phyloP scores from a whole-genome alignment of 352 stramenopile genomes.

The Paralagenidium karlingii region DNA sequence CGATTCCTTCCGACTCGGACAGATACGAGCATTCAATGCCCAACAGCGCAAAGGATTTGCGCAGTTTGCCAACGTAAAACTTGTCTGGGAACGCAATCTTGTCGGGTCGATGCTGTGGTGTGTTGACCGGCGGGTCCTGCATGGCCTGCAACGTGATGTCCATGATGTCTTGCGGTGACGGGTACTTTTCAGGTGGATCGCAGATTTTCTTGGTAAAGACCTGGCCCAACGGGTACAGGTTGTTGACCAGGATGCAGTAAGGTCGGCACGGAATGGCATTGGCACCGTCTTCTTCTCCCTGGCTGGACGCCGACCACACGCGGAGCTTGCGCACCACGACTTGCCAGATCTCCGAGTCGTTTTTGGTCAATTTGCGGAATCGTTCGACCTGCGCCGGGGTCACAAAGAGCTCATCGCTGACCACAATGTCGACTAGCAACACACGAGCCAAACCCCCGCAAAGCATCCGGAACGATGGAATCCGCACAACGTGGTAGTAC shows the following conservation, averaged over 20 bases:
- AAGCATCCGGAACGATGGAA: too few relatives aligned
- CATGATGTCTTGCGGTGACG: slow-evolving; percentile 48
- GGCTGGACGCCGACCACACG: slow-evolving; percentile 73
- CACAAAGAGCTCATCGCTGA: slow-evolving; percentile 64
- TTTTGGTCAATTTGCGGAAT: slow-evolving; percentile 60
- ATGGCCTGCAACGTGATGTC: slow-evolving; percentile 64
- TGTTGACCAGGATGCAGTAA: slow-evolving; percentile 82
- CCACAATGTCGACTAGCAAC: slow-evolving; percentile 54
- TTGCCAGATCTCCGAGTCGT: slow-evolving; percentile 77
- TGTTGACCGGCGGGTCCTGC: slow-evolving; percentile 55
- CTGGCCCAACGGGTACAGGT: slow-evolving; percentile 74
- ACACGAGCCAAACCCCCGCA: neutral
- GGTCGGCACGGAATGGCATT: slow-evolving; percentile 62
- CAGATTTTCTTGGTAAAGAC: slow-evolving; percentile 80
- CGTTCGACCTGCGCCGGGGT: slow-evolving; percentile 44
- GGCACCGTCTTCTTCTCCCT: slow-evolving; percentile 28
- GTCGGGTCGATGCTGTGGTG: slow-evolving; percentile 67
- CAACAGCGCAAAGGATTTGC: slow-evolving; percentile 59
- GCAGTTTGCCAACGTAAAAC: slow-evolving; percentile 51
- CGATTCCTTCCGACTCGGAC: slow-evolving; percentile 76
- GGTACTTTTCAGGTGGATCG: slow-evolving; percentile 68
- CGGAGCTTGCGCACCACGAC: slow-evolving; percentile 78
- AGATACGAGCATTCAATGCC: slow-evolving; percentile 78
- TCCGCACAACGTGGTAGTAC: neutral
- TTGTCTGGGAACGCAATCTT: slow-evolving; percentile 82